Base-by-base conservation (phyloP, 116 monocot species). In the Zostera marina region DNA sequence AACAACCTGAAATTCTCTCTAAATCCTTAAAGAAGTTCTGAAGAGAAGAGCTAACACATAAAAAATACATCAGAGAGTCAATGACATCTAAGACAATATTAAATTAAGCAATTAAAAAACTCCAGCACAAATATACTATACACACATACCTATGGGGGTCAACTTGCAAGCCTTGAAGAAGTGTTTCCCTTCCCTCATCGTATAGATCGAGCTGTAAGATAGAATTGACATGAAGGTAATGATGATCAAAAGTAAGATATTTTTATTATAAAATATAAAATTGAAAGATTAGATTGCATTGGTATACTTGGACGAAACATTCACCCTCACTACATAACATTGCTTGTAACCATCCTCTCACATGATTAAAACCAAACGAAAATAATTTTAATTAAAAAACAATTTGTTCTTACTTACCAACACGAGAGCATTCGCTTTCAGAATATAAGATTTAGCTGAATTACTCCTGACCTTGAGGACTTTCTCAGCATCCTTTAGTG, bases 401-500 rank as follows among this genome's bases (percentile, higher is more conserved):
- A 2, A 32, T 0, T 7, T 51, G 49, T 51, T 19, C 47, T 17
- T n/a, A 47, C 52, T 76, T 85, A 96, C 96, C 89, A 85, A 75
- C 39, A 80, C 51, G 15, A 96, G 85, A 60, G 89, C 84, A 74
- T 72, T 80, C 52, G 82, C 80, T 70, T 88, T 96, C 65, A 96
- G 63, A 67, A 85, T 60, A 70, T 85, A 88, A 66, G 89, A 64
- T 72, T 76, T 82, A 6, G 85, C 73, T 61, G 78, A 75, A 64
- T 64, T 74, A 24, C 67, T 72, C 53, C 46, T 42, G 15, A 59
- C 23, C 59, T 21, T 61, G 26, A 83, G 32, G 44, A 80, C 75
- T 68, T 80, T 96, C 45, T 88, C 89, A 56, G 89, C 85, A 85
- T 96, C 96, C 69, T 85, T 96, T 19, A 88, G 62, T 53, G 89